Percentiles rank a stretch among this genome's conserved stretches.
Conservation (phyloP, 2,329 filamentous ascomycete genomes). For the Penicillium sp. region DNA sequence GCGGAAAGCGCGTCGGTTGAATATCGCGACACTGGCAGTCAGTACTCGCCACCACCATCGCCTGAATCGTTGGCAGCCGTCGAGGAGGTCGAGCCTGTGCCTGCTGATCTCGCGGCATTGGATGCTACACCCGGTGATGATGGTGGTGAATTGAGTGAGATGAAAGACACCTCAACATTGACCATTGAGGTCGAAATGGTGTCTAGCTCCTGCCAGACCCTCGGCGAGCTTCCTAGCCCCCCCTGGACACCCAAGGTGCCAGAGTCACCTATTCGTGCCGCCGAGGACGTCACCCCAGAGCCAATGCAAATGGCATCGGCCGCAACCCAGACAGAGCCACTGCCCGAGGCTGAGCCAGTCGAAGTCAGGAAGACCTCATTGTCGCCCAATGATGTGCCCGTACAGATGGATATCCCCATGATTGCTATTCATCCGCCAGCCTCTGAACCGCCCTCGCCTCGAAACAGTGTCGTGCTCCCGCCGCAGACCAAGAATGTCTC, state of each 20-base stretch:
- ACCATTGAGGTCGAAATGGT: slow-evolving; percentile 42
- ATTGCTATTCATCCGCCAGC: slow-evolving; percentile 90
- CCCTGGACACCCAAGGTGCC: slow-evolving; percentile 40
- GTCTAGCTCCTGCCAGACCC: slow-evolving; percentile 50
- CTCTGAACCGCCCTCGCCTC: slow-evolving; percentile 79
- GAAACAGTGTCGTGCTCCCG: slow-evolving; percentile 74
- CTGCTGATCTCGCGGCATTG: slow-evolving; percentile 8
- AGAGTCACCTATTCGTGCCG: slow-evolving; percentile 21
- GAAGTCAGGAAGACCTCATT: slow-evolving; percentile 21
- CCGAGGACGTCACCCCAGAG: slow-evolving; percentile 13
- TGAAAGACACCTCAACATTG: slow-evolving; percentile 38
- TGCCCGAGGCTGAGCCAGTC: slow-evolving; percentile 12
- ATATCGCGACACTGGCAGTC: slow-evolving; percentile 77
- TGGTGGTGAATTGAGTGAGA: slow-evolving; percentile 10
- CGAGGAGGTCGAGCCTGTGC: slow-evolving; percentile 32
- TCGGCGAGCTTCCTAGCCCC: slow-evolving; percentile 42
- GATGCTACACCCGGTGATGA: slow-evolving; percentile 6
- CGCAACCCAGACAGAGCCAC: slow-evolving; percentile 43
- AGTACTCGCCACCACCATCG: slow-evolving; percentile 82
- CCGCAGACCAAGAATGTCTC: slow-evolving; percentile 78
- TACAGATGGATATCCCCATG: slow-evolving; percentile 67
- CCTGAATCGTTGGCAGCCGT: slow-evolving; percentile 49
- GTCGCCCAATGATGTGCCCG: slow-evolving; percentile 20
- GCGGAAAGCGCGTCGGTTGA: slow-evolving; percentile 51
- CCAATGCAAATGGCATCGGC: slow-evolving; percentile 31